Evolutionary conservation across 2,329 filamentous ascomycete genomes (phyloP).

Genomic region (Balansia obtecta): DNA sequence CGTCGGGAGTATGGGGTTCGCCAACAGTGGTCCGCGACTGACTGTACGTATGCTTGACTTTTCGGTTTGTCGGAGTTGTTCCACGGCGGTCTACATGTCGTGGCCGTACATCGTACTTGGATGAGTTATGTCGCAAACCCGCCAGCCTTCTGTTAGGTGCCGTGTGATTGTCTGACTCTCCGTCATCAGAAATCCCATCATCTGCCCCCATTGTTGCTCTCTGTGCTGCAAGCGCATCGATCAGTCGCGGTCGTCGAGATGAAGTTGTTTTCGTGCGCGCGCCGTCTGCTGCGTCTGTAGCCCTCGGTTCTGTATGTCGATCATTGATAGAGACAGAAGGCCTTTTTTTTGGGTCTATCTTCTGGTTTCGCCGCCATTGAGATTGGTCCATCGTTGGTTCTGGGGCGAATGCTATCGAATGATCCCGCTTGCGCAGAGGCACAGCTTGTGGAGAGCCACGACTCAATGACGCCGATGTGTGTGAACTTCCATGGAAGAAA

Average conservation of each 20-base stretch:
- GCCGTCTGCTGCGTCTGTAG: background rate
- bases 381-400: background rate
- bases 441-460: background rate
- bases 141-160: background rate
- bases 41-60: constrained; percentile 24
- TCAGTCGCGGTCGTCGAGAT: constrained; percentile 8
- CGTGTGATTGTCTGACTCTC: background rate
- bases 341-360: background rate
- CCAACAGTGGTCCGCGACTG: constrained; percentile 19
- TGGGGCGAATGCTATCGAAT: constrained; percentile 2
- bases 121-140: background rate
- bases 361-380: background rate
- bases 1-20: constrained; percentile 15
- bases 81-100: constrained; percentile 16
- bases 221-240: constrained; percentile 10
- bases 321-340: background rate
- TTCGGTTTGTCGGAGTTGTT: constrained; percentile 15
- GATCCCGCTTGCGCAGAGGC: constrained; percentile 3
- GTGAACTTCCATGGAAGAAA: background rate
- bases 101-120: constrained; percentile 8
- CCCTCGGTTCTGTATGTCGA: background rate
- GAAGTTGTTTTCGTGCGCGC: background rate
- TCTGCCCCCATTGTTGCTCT: background rate
- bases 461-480: background rate
- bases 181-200: background rate